phyloP scores from a whole-genome alignment of 1,284 basidiomycete genomes.

The Rhodofomes roseus region DNA sequence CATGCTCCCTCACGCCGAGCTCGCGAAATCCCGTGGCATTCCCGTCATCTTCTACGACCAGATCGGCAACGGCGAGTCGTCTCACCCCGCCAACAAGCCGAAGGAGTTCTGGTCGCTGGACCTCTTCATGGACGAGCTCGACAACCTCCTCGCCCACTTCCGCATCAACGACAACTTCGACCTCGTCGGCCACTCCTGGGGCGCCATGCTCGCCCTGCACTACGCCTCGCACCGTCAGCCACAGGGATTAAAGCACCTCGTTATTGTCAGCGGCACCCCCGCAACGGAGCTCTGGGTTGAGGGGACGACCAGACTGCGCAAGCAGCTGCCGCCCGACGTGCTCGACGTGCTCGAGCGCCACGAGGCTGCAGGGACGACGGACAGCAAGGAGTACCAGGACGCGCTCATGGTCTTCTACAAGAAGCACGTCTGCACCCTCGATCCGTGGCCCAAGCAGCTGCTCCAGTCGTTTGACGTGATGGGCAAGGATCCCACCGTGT shows the following conservation, averaged over 20 bases:
- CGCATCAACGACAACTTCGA: constrained; percentile 25
- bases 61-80: constrained; percentile 29
- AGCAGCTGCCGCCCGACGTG: constrained; percentile 20
- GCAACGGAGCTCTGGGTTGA: constrained; percentile 25
- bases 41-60: constrained; percentile 36
- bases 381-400: constrained; percentile 22
- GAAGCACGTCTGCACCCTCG: constrained; percentile 20
- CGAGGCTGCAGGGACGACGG: constrained; percentile 1
- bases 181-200: constrained; percentile 35
- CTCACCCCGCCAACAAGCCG: constrained; percentile 27
- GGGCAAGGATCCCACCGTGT: constrained; percentile 20
- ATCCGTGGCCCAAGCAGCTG: constrained; percentile 22
- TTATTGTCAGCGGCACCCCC: constrained; percentile 24
- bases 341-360: constrained; percentile 11
- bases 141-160: constrained; percentile 27
- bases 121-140: constrained; percentile 16
- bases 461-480: constrained; percentile 13
- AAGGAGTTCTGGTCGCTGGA: constrained; percentile 29
- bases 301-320: constrained; percentile 18
- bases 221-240: constrained; percentile 24
- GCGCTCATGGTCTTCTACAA: constrained; percentile 23
- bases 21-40: constrained; percentile 15
- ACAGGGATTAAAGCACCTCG: constrained; percentile 26
- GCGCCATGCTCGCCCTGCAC: constrained; percentile 27
- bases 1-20: constrained; percentile 23